A percentile compares a stretch with the other conserved stretches of the same genome.
Evolutionary conservation across 495 filamentous ascomycete species (phyloP).

Genomic region (Penicillium coffeae): DNA sequence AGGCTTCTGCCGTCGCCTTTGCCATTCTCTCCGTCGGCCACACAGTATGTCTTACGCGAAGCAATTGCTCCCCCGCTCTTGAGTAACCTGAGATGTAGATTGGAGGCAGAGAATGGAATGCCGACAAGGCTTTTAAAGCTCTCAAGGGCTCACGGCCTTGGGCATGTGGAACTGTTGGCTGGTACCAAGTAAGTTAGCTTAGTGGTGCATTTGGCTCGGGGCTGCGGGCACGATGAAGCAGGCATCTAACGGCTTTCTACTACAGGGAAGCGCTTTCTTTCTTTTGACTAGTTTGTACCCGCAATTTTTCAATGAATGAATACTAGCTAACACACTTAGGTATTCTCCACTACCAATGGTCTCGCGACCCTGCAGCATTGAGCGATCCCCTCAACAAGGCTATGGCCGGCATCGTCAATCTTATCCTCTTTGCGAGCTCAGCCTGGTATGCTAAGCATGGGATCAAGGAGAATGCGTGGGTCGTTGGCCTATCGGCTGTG

Average conservation of each 20-base stretch:
- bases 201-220: background rate
- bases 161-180: conserved; percentile 27
- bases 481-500: conserved; percentile 22
- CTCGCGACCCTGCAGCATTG: conserved; percentile 18
- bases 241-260: background rate
- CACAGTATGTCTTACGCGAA: conserved; percentile 15
- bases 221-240: background rate
- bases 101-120: conserved; percentile 22
- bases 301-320: background rate
- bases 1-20: conserved; percentile 20
- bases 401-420: conserved; percentile 25
- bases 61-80: too few relatives aligned
- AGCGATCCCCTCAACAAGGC: conserved; percentile 28
- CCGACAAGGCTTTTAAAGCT: conserved; percentile 22
- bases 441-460: conserved; percentile 29
- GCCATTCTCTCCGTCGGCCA: conserved; percentile 23
- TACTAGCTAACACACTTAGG: too few relatives aligned
- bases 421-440: conserved; percentile 26
- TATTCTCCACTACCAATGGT: conserved; percentile 33
- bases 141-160: conserved; percentile 22
- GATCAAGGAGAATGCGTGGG: conserved; percentile 19
- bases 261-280: conserved; percentile 28
- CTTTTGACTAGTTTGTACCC: conserved; percentile 19
- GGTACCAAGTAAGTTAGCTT: conserved; percentile 30
- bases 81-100: too few relatives aligned